A percentile compares a stretch with the other conserved stretches of the same genome.
Conservation (phyloP, 108 stramenopile species). For the Cyclotella cryptica region DNA sequence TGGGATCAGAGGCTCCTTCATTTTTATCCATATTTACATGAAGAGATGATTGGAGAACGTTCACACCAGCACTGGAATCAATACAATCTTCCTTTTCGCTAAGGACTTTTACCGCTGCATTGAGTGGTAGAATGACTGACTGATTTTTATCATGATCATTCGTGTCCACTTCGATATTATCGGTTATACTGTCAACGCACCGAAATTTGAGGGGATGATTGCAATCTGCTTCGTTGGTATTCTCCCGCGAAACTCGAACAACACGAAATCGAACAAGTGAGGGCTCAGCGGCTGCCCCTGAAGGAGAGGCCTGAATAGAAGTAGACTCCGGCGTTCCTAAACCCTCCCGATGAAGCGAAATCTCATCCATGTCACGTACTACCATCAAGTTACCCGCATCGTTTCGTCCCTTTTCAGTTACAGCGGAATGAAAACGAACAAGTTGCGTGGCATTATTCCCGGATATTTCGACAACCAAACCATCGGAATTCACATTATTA, state of each 20-base stretch:
- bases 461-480: not conserved
- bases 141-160: not conserved
- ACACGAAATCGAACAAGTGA: constrained; percentile 4
- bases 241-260: not conserved
- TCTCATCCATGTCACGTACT: constrained; percentile 5
- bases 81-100: too few species aligned
- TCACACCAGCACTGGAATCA: too few species aligned
- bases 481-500: not conserved
- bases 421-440: constrained; percentile 3
- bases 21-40: too few species aligned
- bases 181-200: not conserved
- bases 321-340: not conserved
- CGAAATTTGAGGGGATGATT: not conserved
- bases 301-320: not conserved
- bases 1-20: too few species aligned
- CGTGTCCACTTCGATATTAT: not conserved
- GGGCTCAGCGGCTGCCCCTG: not conserved
- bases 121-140: not conserved
- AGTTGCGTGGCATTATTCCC: constrained; percentile 18
- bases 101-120: too few species aligned
- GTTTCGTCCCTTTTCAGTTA: not conserved
- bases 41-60: too few species aligned
- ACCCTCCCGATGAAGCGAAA: not conserved
- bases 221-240: not conserved
- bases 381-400: not conserved